Evolutionary conservation across 2,329 filamentous ascomycete species (phyloP), one percentile per base, ranked within the genome.

Genomic region (Talaromyces marneffei): DNA sequence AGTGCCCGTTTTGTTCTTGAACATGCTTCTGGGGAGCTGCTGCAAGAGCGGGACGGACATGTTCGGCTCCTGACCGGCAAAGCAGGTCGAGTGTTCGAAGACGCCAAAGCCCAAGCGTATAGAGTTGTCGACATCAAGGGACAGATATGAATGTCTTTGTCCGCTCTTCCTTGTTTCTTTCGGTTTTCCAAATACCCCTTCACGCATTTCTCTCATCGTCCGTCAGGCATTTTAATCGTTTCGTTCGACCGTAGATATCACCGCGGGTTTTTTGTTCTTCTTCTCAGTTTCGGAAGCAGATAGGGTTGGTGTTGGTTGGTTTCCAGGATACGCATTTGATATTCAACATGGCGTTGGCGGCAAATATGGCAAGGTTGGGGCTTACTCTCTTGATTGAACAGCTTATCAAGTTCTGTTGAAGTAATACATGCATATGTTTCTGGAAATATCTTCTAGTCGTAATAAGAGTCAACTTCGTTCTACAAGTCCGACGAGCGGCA

Each of bases 51-150:
- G 65, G 82, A 87, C 65, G 87, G 90, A 65, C 84, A 86, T 65
- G 88, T 92, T 67, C 82, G 84, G 64, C 87, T 96, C 71, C 74
- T 90, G 68, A 87, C 88, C 48, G 86, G 85, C 69, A 92, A 92
- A 78, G 90, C 88, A 55, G 84, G 84, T 57, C 72, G 76, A 44
- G 77, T 88, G 20, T 96, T 97, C 75, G 91, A 97, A 72, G 74
- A 78, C 58, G 85, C 90, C 62, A 89, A 87, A 73, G 77, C 81
- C 40, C 82, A 83, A 65, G 93, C 93, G 54, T 95, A 96, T 77
- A 84, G 86, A 71, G 88, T 87, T 73, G 89, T 97, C 81, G 92
- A 97, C 79, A 95, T 97, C 81, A 97, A 97, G 80, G 92, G 93
- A 71, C 93, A 97, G 79, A 96, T 97, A 60, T 80, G 68, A 74